Evolutionary conservation across 2,329 filamentous ascomycete species (phyloP).

Genomic region (Xylaria sp.): DNA sequence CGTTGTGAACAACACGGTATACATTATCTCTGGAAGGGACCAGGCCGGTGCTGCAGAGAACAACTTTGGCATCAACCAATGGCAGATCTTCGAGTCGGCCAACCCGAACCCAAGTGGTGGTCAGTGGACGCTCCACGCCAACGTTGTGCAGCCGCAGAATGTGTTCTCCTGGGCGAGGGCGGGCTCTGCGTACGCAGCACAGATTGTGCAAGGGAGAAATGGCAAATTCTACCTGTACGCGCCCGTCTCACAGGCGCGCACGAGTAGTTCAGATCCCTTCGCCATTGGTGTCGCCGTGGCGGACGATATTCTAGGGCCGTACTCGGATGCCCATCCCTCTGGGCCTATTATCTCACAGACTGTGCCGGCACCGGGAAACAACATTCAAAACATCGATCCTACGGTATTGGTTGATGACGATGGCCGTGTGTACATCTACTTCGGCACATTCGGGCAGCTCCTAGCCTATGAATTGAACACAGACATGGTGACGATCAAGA

Average conservation of each 20-base stretch:
- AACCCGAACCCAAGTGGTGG: conserved; percentile 40
- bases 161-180: conserved; percentile 44
- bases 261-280: conserved; percentile 42
- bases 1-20: conserved; percentile 45
- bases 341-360: conserved; percentile 46
- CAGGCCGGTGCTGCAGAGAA: conserved; percentile 40
- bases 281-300: conserved; percentile 48
- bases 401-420: conserved; percentile 47
- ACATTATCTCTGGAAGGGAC: conserved; percentile 46
- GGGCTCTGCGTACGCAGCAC: conserved; percentile 45
- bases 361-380: conserved; percentile 40
- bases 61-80: conserved; percentile 46
- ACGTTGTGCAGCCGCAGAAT: conserved; percentile 39
- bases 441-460: conserved; percentile 46
- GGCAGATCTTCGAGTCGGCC: conserved; percentile 43
- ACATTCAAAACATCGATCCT: conserved; percentile 49
- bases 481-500: conserved; percentile 46
- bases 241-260: conserved; percentile 40
- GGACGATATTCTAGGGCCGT: conserved; percentile 44
- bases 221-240: conserved; percentile 47
- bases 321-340: conserved; percentile 42
- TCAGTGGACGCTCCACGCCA: conserved; percentile 43
- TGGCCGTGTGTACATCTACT: conserved; percentile 46
- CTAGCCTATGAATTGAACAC: conserved; percentile 42
- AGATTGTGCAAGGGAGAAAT: conserved; percentile 43